Conservation (phyloP, 805 yeast species). For the Naumovozyma dairenensis region DNA sequence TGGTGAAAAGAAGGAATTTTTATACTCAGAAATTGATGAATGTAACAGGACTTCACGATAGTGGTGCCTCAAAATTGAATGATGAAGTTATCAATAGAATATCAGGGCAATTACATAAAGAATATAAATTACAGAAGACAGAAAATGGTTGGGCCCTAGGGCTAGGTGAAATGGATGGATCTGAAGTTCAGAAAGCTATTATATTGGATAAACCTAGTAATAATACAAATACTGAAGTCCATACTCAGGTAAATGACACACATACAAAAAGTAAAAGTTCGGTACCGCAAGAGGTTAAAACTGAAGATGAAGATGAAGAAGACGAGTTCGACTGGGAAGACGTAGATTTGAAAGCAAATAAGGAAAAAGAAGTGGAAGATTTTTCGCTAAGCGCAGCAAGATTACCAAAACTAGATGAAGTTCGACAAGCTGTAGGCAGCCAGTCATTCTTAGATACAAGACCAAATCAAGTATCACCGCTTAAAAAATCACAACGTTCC, state of each 20-base stretch:
- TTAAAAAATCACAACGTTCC: constrained; percentile 6
- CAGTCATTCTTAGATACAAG: constrained; percentile 26
- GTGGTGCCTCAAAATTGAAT: constrained; percentile 29
- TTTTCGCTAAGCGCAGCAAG: constrained; percentile 36
- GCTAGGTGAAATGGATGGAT: constrained; percentile 37
- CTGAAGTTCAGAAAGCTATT: constrained; percentile 38
- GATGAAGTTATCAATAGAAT: constrained; percentile 38
- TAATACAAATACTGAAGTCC: constrained; percentile 7
- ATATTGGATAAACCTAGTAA: constrained; percentile 33
- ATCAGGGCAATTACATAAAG: constrained; percentile 73
- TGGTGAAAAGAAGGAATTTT: constrained; percentile 85
- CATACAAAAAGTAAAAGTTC: constrained; percentile 28
- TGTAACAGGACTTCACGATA: constrained; percentile 67
- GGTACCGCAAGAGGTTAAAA: constrained; percentile 18
- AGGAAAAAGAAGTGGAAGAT: constrained; percentile 22
- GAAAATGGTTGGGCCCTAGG: constrained; percentile 81
- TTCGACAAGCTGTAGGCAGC: constrained; percentile 16
- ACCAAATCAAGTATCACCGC: constrained; percentile 15
- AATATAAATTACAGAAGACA: constrained; percentile 64
- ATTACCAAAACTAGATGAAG: constrained; percentile 25
- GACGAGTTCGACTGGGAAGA: constrained; percentile 63
- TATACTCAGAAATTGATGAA: constrained; percentile 82
- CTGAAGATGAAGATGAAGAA: constrained; percentile 26
- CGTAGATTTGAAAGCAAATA: constrained; percentile 34
- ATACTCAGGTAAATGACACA: constrained; percentile 15